Evolutionary conservation across 768 basidiomycete genomes (phyloP).

Genomic region (Trametopsis cervina): DNA sequence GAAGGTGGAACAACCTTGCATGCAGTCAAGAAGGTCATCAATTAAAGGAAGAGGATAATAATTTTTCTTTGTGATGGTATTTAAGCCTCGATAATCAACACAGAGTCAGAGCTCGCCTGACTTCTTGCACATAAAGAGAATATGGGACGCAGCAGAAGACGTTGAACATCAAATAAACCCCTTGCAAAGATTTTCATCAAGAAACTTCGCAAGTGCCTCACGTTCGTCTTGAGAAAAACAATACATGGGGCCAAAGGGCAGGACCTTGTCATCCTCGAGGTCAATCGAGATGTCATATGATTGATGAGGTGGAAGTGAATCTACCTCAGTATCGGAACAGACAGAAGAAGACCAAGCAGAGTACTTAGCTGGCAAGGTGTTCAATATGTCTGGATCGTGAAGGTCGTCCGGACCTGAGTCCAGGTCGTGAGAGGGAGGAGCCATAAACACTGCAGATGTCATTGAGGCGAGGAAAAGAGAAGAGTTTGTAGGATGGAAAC

Average conservation of each 20-base stretch:
- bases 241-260: constrained; percentile 28
- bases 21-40: constrained; percentile 23
- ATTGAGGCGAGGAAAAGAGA: neutral
- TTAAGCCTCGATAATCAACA: constrained; percentile 23
- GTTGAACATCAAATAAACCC: constrained; percentile 26
- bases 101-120: constrained; percentile 18
- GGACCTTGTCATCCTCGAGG: constrained; percentile 22
- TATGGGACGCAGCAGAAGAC: constrained; percentile 19
- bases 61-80: constrained; percentile 29
- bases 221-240: constrained; percentile 26
- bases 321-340: constrained; percentile 15
- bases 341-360: constrained; percentile 26
- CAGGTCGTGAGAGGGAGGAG: neutral
- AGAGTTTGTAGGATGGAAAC: neutral
- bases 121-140: constrained; percentile 25
- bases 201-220: constrained; percentile 26
- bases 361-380: too few relatives aligned
- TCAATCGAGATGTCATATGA: constrained; percentile 32
- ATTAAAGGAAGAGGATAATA: constrained; percentile 28
- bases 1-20: constrained; percentile 16
- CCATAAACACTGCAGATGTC: neutral
- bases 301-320: constrained; percentile 27
- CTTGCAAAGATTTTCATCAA: constrained; percentile 30
- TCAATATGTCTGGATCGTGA: neutral
- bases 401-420: neutral